These are phyloP conservation scores for Talaromyces sp. DNA, from an alignment of 2,329 filamentous ascomycete genomes.

Conservation along the genomic window DNA sequence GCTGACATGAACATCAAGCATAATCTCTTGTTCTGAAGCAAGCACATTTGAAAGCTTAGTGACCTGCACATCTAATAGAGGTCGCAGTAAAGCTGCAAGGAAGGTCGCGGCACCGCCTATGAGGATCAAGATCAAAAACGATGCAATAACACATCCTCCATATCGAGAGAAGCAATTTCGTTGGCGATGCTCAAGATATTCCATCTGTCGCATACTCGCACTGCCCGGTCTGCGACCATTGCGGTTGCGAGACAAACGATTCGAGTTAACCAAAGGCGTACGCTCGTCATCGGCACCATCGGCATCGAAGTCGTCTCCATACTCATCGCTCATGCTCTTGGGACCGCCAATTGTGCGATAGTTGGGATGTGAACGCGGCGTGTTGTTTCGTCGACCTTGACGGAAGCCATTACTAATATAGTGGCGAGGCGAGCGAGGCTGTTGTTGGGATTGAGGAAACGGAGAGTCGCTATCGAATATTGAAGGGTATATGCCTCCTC, in stretches of 20 bases:
- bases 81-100: slow-evolving; percentile 86
- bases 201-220: slow-evolving; percentile 64
- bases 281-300: slow-evolving; percentile 81
- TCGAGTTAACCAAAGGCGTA: slow-evolving; percentile 69
- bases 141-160: slow-evolving; percentile 82
- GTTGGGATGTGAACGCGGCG: slow-evolving; percentile 58
- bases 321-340: slow-evolving; percentile 60
- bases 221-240: slow-evolving; percentile 53
- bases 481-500: slow-evolving; percentile 65
- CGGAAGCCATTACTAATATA: slow-evolving; percentile 53
- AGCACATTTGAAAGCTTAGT: slow-evolving; percentile 82
- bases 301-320: slow-evolving; percentile 77
- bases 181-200: slow-evolving; percentile 66
- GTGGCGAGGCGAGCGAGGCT: slow-evolving; percentile 59
- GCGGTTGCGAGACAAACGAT: slow-evolving; percentile 59
- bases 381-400: slow-evolving; percentile 68
- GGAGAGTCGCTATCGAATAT: slow-evolving; percentile 75
- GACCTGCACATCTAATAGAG: slow-evolving; percentile 73
- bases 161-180: slow-evolving; percentile 67
- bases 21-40: slow-evolving; percentile 89
- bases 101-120: slow-evolving; percentile 84
- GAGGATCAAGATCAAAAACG: slow-evolving; percentile 74
- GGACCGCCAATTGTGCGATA: slow-evolving; percentile 43
- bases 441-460: slow-evolving; percentile 55
- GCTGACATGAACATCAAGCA: slow-evolving; percentile 84